These are phyloP conservation scores for Epichloe amarillans DNA, from an alignment of 2,329 filamentous ascomycete genomes.

Conservation along the genomic window DNA sequence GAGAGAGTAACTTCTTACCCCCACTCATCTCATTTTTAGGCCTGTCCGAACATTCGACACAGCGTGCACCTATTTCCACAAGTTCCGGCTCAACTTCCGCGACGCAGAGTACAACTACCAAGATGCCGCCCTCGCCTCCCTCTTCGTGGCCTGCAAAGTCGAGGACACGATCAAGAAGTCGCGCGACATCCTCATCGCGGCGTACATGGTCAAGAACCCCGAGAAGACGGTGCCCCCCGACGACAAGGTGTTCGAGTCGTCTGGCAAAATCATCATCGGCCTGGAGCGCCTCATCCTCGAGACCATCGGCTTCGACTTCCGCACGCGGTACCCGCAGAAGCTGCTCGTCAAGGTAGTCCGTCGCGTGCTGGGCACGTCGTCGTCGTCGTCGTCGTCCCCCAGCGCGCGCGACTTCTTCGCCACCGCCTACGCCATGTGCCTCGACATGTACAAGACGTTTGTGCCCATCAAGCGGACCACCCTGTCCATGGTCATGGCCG, in stretches of 20 bases:
- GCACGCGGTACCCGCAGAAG: conserved; percentile 76
- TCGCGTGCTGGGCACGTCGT: conserved; percentile 31
- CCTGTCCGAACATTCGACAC: conserved; percentile 88
- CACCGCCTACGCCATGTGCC: conserved; percentile 66
- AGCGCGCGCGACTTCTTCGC: conserved; percentile 36
- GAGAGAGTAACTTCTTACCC: background rate
- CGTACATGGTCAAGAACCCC: conserved; percentile 67
- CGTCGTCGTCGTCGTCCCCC: background rate
- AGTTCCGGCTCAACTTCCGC: conserved; percentile 76
- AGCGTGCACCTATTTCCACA: conserved; percentile 85
- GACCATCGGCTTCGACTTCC: conserved; percentile 85
- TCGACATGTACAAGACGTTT: conserved; percentile 89
- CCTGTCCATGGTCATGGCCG: conserved; percentile 70
- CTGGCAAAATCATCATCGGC: conserved; percentile 71
- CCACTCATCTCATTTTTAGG: conserved; percentile 25
- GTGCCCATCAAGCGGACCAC: conserved; percentile 82
- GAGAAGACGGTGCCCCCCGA: conserved; percentile 60
- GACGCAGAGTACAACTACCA: conserved; percentile 74
- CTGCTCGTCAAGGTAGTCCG: conserved; percentile 68
- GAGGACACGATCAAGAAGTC: conserved; percentile 98
- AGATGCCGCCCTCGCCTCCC: conserved; percentile 74
- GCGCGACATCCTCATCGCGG: conserved; percentile 78
- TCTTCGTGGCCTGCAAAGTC: conserved; percentile 92
- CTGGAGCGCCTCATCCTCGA: conserved; percentile 89
- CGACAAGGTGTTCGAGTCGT: conserved; percentile 74